These are phyloP conservation scores for Podaxis sp. DNA, from an alignment of 768 basidiomycete species.

Conservation along the genomic window DNA sequence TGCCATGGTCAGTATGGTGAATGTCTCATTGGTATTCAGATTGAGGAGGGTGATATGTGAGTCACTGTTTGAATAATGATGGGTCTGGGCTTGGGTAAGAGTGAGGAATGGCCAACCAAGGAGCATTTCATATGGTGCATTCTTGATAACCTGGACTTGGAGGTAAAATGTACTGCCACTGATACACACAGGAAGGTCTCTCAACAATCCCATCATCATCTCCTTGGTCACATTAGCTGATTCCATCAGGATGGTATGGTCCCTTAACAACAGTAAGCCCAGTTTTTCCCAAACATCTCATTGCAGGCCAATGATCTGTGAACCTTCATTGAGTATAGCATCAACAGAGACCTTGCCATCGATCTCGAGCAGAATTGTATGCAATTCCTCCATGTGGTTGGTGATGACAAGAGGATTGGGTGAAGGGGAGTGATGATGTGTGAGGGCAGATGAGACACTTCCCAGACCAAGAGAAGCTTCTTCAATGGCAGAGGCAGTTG, in stretches of 20 bases:
- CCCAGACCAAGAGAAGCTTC: neutral
- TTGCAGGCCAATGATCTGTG: conserved; percentile 8
- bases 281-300: conserved; percentile 15
- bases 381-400: conserved; percentile 12
- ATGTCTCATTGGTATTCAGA: neutral
- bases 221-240: conserved; percentile 12
- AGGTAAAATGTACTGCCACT: conserved; percentile 16
- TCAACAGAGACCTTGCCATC: neutral
- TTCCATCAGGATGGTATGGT: conserved; percentile 16
- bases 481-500: neutral
- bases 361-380: neutral
- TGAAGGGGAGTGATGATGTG: neutral
- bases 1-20: neutral
- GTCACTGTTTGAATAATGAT: conserved; percentile 10
- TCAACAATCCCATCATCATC: conserved; percentile 9
- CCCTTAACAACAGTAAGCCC: neutral
- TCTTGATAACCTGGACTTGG: conserved; percentile 20
- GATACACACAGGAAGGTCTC: conserved; percentile 14
- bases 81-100: neutral
- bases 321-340: neutral
- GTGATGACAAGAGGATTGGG: neutral
- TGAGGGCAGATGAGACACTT: neutral
- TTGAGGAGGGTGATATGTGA: conserved; percentile 4
- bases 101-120: conserved; percentile 17
- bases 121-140: conserved; percentile 20